Evolutionary conservation across 345 rosid species (phyloP).

Genomic region (Cochlearia excelsa): DNA sequence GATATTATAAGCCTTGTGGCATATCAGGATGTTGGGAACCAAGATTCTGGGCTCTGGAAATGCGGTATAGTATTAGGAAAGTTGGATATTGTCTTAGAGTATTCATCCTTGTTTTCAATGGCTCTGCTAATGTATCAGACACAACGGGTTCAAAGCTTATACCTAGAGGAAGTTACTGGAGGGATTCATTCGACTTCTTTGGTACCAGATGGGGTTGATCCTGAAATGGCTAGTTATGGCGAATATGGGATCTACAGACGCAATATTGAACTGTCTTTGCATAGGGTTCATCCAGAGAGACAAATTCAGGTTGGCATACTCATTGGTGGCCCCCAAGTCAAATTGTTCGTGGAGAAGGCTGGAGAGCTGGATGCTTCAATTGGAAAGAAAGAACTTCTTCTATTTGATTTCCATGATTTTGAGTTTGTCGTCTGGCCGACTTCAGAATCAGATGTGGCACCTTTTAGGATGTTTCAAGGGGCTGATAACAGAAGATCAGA

Average conservation of each 20-base stretch:
- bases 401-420: slow-evolving; percentile 61
- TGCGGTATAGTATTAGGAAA: slow-evolving; percentile 65
- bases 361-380: slow-evolving; percentile 30
- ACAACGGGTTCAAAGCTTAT: slow-evolving; percentile 42
- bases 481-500: slow-evolving; percentile 44
- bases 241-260: slow-evolving; percentile 40
- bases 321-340: slow-evolving; percentile 66
- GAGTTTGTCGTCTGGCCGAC: slow-evolving; percentile 66
- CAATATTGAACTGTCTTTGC: slow-evolving; percentile 45
- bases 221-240: slow-evolving; percentile 38
- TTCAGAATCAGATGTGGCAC: slow-evolving; percentile 41
- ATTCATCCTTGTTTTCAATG: slow-evolving; percentile 51
- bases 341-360: slow-evolving; percentile 43
- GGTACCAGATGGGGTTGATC: slow-evolving; percentile 33
- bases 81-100: slow-evolving; percentile 51
- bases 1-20: slow-evolving; percentile 55
- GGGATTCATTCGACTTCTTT: slow-evolving; percentile 36
- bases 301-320: slow-evolving; percentile 61
- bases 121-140: slow-evolving; percentile 59
- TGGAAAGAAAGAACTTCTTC: slow-evolving; percentile 45
- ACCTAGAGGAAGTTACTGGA: slow-evolving; percentile 31
- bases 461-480: slow-evolving; percentile 36
- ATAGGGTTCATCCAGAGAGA: slow-evolving; percentile 61
- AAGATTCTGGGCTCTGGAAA: slow-evolving; percentile 54
- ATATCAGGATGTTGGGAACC: slow-evolving; percentile 41